Evolutionary conservation across 768 basidiomycete species (phyloP).

Genomic region (Psilocybe tampanensis): DNA sequence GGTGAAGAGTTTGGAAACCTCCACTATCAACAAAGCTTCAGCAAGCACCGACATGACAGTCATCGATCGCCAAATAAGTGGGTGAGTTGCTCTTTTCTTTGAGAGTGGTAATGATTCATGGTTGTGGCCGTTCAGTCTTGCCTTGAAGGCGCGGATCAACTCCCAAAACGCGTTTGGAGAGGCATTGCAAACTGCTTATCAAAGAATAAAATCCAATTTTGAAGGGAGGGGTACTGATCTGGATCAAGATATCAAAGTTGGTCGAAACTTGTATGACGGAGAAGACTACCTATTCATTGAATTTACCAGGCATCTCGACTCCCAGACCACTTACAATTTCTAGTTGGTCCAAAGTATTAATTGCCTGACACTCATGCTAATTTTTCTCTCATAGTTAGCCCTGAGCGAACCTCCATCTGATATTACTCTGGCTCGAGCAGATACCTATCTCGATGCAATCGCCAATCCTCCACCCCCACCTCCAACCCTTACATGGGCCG

Average conservation of each 20-base stretch:
- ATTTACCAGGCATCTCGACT: slow-evolving; percentile 53
- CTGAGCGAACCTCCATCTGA: slow-evolving; percentile 56
- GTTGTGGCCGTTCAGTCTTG: slow-evolving; percentile 41
- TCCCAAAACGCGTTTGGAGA: slow-evolving; percentile 61
- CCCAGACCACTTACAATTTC: slow-evolving; percentile 73
- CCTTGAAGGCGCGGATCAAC: slow-evolving; percentile 71
- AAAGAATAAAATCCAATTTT: slow-evolving; percentile 51
- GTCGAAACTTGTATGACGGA: neutral
- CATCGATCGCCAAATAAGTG: slow-evolving; percentile 57
- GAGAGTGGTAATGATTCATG: slow-evolving; percentile 7
- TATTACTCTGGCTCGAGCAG: slow-evolving; percentile 54
- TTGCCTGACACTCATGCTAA: too few species aligned
- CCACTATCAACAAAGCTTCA: slow-evolving; percentile 54
- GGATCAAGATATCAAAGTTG: slow-evolving; percentile 67
- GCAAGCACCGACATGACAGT: slow-evolving; percentile 55
- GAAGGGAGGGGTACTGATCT: slow-evolving; percentile 53
- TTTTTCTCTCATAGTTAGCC: too few species aligned
- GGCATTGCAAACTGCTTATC: slow-evolving; percentile 58
- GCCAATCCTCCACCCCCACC: slow-evolving; percentile 45
- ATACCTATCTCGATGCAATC: slow-evolving; percentile 48
- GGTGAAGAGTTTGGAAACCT: slow-evolving; percentile 59
- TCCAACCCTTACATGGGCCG: slow-evolving; percentile 65
- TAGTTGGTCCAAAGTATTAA: slow-evolving; percentile 62
- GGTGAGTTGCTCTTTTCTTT: slow-evolving; percentile 43
- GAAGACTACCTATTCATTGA: slow-evolving; percentile 2